phyloP scores from a whole-genome alignment of 805 yeast species.

The Metschnikowia lachancei region DNA sequence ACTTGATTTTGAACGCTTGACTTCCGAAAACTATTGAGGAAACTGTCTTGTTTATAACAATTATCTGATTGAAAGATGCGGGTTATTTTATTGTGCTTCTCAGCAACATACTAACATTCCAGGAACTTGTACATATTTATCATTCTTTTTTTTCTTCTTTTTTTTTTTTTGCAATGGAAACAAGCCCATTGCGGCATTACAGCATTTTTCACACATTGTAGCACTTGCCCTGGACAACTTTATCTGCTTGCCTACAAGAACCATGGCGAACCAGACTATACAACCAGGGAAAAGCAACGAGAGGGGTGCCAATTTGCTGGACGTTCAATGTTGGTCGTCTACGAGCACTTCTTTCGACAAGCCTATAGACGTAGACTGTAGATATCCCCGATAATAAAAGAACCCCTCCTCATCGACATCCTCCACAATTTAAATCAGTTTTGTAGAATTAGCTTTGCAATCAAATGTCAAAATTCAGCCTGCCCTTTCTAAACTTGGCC shows the following conservation, averaged over 20 bases:
- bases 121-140: conserved; percentile 12
- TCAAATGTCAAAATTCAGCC: too few species aligned
- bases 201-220: not conserved
- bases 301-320: not conserved
- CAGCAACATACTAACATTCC: conserved; percentile 12
- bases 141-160: not conserved
- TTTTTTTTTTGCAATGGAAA: conserved; percentile 1
- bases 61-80: conserved; percentile 17
- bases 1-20: conserved; percentile 30
- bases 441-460: too few species aligned
- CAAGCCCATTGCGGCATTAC: conserved; percentile 2
- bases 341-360: not conserved
- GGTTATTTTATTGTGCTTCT: not conserved
- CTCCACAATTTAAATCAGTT: too few species aligned
- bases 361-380: not conserved
- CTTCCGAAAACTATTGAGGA: conserved; percentile 29
- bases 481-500: too few species aligned
- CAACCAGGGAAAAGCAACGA: conserved; percentile 12
- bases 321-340: not conserved
- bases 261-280: conserved; percentile 11
- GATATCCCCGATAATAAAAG: not conserved
- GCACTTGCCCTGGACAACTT: conserved; percentile 8
- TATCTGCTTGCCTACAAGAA: conserved; percentile 7
- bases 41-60: conserved; percentile 19
- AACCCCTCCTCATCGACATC: too few species aligned